phyloP scores from a whole-genome alignment of 768 basidiomycete genomes.

The Filobasidium floriforme region DNA sequence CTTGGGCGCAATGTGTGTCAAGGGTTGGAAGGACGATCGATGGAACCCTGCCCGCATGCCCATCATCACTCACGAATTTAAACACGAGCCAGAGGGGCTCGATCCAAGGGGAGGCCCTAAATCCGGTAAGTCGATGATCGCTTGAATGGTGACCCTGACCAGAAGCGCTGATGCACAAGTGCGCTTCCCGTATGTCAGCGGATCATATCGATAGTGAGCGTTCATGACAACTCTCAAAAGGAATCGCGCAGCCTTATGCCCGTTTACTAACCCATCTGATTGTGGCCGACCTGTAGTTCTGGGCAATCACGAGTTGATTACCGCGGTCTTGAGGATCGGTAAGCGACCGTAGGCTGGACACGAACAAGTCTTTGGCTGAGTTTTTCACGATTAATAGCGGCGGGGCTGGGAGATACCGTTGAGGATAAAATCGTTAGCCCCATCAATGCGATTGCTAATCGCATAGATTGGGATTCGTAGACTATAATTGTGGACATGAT shows the following conservation, averaged over 20 bases:
- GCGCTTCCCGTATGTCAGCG: conserved; percentile 18
- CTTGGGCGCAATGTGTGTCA: conserved; percentile 85
- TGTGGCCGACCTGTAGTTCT: conserved; percentile 46
- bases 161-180: not conserved
- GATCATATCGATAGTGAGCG: conserved; percentile 65
- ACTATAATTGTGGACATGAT: too few species aligned
- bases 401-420: conserved; percentile 61
- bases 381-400: conserved; percentile 43
- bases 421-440: conserved; percentile 63
- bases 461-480: conserved; percentile 65
- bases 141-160: not conserved
- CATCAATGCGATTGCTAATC: conserved; percentile 66
- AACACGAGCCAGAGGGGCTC: conserved; percentile 68
- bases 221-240: too few species aligned
- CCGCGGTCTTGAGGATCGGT: conserved; percentile 78
- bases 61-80: conserved; percentile 55
- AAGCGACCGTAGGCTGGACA: not conserved
- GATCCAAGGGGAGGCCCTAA: conserved; percentile 79
- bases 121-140: conserved; percentile 52
- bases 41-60: conserved; percentile 92
- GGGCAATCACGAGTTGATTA: conserved; percentile 72
- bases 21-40: conserved; percentile 78
- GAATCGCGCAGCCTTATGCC: too few species aligned
- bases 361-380: not conserved
- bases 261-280: too few species aligned